Conservation (phyloP, 495 filamentous ascomycete species). For the Xylaria castorea region DNA sequence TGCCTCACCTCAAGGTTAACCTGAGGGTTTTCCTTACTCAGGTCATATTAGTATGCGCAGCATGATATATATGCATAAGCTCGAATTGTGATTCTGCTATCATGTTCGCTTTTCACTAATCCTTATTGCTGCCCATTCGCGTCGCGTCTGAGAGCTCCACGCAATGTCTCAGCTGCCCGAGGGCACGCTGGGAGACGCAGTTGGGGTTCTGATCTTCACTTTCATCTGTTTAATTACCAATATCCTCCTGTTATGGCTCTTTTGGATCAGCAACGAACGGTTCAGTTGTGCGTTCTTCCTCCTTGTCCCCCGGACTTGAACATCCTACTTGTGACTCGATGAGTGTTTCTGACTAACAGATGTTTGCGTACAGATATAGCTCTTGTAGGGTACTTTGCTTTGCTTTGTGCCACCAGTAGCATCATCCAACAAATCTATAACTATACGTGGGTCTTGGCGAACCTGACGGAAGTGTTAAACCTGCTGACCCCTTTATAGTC, state of each 20-base stretch:
- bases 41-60: neutral
- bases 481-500: slow-evolving; percentile 11
- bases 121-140: neutral
- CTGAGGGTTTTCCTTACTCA: neutral
- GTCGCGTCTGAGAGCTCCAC: neutral
- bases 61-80: neutral
- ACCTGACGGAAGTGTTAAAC: neutral
- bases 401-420: slow-evolving; percentile 29
- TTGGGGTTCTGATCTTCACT: slow-evolving; percentile 28
- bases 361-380: slow-evolving; percentile 20
- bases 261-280: slow-evolving; percentile 25
- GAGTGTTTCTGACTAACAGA: neutral
- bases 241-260: slow-evolving; percentile 29
- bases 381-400: slow-evolving; percentile 29
- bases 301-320: neutral
- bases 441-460: slow-evolving; percentile 22
- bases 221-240: slow-evolving; percentile 28
- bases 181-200: slow-evolving; percentile 25
- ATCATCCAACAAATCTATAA: slow-evolving; percentile 33
- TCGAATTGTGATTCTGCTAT: neutral
- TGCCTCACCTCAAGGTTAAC: neutral
- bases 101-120: neutral
- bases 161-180: slow-evolving; percentile 29
- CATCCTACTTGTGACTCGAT: neutral
- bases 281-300: slow-evolving; percentile 23